These are phyloP conservation scores for Mollisiaceae sp. DNA, from an alignment of 2,329 filamentous ascomycete genomes.

Conservation along the genomic window DNA sequence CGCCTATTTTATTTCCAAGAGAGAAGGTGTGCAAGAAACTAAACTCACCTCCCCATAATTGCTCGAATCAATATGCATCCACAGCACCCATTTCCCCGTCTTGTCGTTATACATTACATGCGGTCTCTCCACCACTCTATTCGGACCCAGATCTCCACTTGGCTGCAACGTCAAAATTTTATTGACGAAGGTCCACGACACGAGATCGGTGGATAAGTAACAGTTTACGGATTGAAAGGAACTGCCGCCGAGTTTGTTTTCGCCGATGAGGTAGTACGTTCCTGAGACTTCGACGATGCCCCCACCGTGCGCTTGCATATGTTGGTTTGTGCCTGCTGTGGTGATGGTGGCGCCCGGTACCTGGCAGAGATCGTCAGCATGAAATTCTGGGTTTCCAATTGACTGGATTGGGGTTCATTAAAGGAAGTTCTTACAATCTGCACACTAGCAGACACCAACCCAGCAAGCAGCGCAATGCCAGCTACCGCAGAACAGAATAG, in stretches of 20 bases:
- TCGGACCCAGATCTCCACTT: slow-evolving; percentile 63
- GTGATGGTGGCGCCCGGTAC: slow-evolving; percentile 41
- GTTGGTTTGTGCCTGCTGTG: slow-evolving; percentile 48
- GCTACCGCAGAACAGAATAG: not conserved
- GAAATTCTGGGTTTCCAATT: not conserved
- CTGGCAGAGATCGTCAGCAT: slow-evolving; percentile 17
- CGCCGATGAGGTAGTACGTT: slow-evolving; percentile 71
- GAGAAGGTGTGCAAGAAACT: not conserved
- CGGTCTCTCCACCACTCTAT: slow-evolving; percentile 68
- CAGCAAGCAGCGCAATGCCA: not conserved
- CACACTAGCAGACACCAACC: not conserved
- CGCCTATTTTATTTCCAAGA: not conserved
- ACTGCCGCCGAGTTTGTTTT: slow-evolving; percentile 69
- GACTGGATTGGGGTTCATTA: not conserved
- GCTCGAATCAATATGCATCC: slow-evolving; percentile 68
- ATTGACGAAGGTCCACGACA: slow-evolving; percentile 67
- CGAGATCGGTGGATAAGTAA: slow-evolving; percentile 66
- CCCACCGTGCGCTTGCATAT: slow-evolving; percentile 70
- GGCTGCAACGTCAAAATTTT: slow-evolving; percentile 59
- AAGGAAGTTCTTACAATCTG: not conserved
- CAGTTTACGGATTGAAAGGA: slow-evolving; percentile 70
- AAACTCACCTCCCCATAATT: slow-evolving; percentile 62
- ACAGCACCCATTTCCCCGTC: slow-evolving; percentile 70
- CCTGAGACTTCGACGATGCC: slow-evolving; percentile 63
- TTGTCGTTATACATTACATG: slow-evolving; percentile 71